Evolutionary conservation across 352 stramenopile species (phyloP).

Genomic region (Peronospora farinosa): DNA sequence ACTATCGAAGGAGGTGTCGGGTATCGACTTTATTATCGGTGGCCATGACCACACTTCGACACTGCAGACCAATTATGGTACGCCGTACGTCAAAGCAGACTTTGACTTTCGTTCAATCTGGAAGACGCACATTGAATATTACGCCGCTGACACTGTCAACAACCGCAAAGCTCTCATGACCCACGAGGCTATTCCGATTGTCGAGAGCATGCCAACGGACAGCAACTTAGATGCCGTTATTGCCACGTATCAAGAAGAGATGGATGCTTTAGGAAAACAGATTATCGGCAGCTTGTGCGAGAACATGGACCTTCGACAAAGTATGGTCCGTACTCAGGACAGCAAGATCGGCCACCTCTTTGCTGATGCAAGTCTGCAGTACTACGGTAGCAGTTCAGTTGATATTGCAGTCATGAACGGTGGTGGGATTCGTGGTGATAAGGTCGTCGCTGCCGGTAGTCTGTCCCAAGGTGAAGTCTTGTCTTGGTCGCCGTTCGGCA

Average conservation of each 20-base stretch:
- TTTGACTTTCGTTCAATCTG: constrained; percentile 70
- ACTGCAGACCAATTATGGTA: constrained; percentile 63
- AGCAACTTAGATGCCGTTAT: constrained; percentile 44
- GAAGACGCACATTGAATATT: constrained; percentile 56
- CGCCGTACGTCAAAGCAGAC: constrained; percentile 69
- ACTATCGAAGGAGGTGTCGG: constrained; percentile 58
- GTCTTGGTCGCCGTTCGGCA: constrained; percentile 62
- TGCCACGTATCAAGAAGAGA: constrained; percentile 33
- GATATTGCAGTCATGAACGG: constrained; percentile 63
- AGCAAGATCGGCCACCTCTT: constrained; percentile 53
- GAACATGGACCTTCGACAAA: constrained; percentile 44
- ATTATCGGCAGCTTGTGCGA: constrained; percentile 52
- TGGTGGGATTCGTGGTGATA: constrained; percentile 60
- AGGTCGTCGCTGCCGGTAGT: constrained; percentile 37
- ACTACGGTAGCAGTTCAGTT: constrained; percentile 43
- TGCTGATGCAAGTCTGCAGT: constrained; percentile 37
- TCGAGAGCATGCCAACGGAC: constrained; percentile 53
- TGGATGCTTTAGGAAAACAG: constrained; percentile 37
- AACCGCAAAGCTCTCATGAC: constrained; percentile 38
- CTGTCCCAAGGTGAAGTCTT: constrained; percentile 57
- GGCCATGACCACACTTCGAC: constrained; percentile 73
- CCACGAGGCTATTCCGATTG: constrained; percentile 48
- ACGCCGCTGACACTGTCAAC: constrained; percentile 27
- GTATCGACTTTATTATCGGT: constrained; percentile 61
- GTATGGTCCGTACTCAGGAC: constrained; percentile 44